Percentiles rank a stretch among this genome's conserved stretches.
These are phyloP conservation scores for Lachnellula occidentalis DNA, from an alignment of 2,329 filamentous ascomycete genomes.

Conservation along the genomic window DNA sequence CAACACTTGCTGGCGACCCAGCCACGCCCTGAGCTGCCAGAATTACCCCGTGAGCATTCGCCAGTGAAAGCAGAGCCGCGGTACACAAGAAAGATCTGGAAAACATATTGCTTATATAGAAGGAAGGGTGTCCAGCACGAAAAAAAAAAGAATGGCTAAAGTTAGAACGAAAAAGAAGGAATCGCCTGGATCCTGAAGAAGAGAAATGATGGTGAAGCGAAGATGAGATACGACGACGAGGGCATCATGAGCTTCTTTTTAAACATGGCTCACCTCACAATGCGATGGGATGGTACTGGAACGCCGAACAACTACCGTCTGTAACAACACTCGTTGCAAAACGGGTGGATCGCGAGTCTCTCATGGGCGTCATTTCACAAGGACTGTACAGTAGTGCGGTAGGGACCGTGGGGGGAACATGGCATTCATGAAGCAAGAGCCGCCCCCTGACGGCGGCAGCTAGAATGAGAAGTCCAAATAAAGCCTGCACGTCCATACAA, in stretches of 20 bases:
- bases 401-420: neutral
- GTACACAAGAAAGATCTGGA: conserved; percentile 26
- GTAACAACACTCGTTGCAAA: conserved; percentile 17
- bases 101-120: conserved; percentile 32
- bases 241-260: conserved; percentile 1
- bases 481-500: neutral
- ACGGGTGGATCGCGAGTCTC: conserved; percentile 1
- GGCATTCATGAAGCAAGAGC: neutral
- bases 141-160: conserved; percentile 24
- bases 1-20: conserved; percentile 43
- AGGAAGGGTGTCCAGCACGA: conserved; percentile 31
- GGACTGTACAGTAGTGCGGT: neutral
- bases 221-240: conserved; percentile 9
- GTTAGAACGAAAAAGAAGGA: conserved; percentile 20
- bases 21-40: conserved; percentile 41
- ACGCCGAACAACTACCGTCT: conserved; percentile 14
- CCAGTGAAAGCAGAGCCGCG: conserved; percentile 34
- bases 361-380: neutral
- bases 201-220: conserved; percentile 21
- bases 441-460: neutral
- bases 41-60: conserved; percentile 42
- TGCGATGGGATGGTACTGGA: neutral
- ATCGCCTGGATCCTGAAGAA: conserved; percentile 24
- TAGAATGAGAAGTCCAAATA: neutral
- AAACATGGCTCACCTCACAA: neutral